A percentile compares a stretch with the other conserved stretches of the same genome.
These are phyloP conservation scores for Sphagnum contortum DNA, from an alignment of 225 moss, liverwort and hornwort genomes.

Conservation along the genomic window DNA sequence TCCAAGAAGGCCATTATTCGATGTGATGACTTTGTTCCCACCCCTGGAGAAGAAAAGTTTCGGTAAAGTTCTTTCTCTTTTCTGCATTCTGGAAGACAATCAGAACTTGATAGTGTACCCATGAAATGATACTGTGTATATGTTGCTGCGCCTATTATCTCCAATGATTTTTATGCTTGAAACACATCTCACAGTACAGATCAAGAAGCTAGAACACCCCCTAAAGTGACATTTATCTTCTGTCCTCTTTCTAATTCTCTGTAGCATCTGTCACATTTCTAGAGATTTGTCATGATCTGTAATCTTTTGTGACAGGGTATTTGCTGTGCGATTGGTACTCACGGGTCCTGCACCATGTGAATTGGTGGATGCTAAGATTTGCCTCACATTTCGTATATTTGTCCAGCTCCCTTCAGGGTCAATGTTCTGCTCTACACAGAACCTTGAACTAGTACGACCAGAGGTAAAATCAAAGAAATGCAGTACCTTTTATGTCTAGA, in stretches of 20 bases:
- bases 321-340: constrained; percentile 88
- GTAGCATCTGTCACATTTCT: too few species aligned
- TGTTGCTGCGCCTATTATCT: too few species aligned
- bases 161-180: too few species aligned
- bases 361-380: constrained; percentile 97
- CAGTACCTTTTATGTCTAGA: too few species aligned
- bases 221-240: too few species aligned
- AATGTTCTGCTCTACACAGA: constrained; percentile 96
- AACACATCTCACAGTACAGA: too few species aligned
- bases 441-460: constrained; percentile 86
- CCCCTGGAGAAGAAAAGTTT: constrained; percentile 39
- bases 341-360: constrained; percentile 98
- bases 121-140: too few species aligned
- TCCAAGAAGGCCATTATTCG: constrained; percentile 87
- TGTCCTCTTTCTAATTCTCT: too few species aligned
- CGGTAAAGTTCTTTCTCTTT: constrained; percentile 22
- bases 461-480: constrained; percentile 33
- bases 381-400: constrained; percentile 93
- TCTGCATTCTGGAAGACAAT: too few species aligned
- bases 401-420: constrained; percentile 97
- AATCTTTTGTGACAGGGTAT: constrained; percentile 44
- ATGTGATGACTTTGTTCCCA: constrained; percentile 61
- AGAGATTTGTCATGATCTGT: too few species aligned
- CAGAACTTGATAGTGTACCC: too few species aligned
- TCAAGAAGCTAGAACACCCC: too few species aligned